Base-by-base conservation (phyloP, 2,329 filamentous ascomycete genomes). In the Plectosphaerella plurivora region DNA sequence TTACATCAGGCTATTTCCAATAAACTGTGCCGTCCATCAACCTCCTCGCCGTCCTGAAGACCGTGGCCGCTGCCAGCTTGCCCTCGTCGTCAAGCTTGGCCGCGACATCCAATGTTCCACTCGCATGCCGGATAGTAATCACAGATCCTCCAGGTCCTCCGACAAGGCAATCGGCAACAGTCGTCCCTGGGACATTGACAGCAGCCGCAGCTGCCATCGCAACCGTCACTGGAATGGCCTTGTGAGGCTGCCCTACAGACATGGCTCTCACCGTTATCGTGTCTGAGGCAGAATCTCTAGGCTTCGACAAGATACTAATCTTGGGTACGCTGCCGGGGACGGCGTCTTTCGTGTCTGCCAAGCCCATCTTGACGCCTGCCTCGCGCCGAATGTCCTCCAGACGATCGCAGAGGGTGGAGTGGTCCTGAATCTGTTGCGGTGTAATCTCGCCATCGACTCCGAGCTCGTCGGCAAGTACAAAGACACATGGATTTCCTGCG, bases 401-500 rank as follows among this genome's bases (percentile, higher is more conserved):
- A 3, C 71, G 72, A 0, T 61, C 47, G 8, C 78, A 67, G 1
- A 84, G 65, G 2, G 59, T 59, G 0, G 66, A 57, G 50, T 78
- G 65, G 2, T 70, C 69, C 18, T 81, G 75, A 44, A 87, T 73
- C 25, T 74, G 71, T 22, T 79, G 71, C 0, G 84, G 83, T 0
- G 78, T 71, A 36, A 86, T 71, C 10, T 72, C 71, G 3, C 75
- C 73, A 16, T 74, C 65, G 3, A 82, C 67, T 4, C 68, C 74
- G 1, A 87, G 60, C 53, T 83, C 77, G 2, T 68, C 61, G 0
- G 83, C 81, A 8, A 69, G 68, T 1, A 88, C 69, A 60, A 88
- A 88, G 14, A 85, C 74, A 46, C 79, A 81, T 0, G 85, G 86
- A 58, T 87, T 87, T 1, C 78, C 78, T 1, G 81, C 81, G 55